A percentile compares a stretch with the other conserved stretches of the same genome.
Conservation (phyloP, 148 eudicot species). For the Persicaria tinctoria region DNA sequence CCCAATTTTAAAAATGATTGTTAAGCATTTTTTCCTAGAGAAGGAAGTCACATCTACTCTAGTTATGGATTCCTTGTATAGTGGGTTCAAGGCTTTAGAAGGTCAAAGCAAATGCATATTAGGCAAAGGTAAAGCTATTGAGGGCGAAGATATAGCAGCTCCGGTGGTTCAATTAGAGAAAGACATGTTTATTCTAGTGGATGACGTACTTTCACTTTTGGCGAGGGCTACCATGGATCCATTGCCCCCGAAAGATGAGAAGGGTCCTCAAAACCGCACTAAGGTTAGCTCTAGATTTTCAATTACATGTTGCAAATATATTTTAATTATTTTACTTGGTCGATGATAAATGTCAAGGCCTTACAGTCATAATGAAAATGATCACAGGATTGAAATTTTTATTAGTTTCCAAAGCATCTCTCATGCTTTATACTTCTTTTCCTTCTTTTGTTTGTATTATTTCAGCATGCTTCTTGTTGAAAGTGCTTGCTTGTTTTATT, state of each 20-base stretch:
- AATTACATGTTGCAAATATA: not conserved
- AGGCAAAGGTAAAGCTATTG: conserved; percentile 44
- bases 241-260: conserved; percentile 90
- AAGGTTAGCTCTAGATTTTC: conserved; percentile 43
- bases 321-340: not conserved
- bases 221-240: conserved; percentile 84
- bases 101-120: conserved; percentile 61
- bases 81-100: conserved; percentile 95
- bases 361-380: too few species aligned
- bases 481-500: too few species aligned
- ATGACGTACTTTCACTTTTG: conserved; percentile 69
- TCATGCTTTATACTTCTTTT: not conserved
- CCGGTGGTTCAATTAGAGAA: conserved; percentile 68
- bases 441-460: too few species aligned
- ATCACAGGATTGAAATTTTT: too few species aligned
- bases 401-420: not conserved
- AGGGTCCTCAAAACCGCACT: conserved; percentile 92
- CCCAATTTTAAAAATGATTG: conserved; percentile 64
- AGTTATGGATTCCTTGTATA: conserved; percentile 92
- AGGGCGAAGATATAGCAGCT: conserved; percentile 57
- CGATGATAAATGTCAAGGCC: too few species aligned
- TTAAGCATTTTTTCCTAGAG: conserved; percentile 82
- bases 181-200: conserved; percentile 70
- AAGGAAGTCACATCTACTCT: conserved; percentile 96
- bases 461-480: too few species aligned